Conservation (phyloP, 257 asterid species). For the Ilex asprella region DNA sequence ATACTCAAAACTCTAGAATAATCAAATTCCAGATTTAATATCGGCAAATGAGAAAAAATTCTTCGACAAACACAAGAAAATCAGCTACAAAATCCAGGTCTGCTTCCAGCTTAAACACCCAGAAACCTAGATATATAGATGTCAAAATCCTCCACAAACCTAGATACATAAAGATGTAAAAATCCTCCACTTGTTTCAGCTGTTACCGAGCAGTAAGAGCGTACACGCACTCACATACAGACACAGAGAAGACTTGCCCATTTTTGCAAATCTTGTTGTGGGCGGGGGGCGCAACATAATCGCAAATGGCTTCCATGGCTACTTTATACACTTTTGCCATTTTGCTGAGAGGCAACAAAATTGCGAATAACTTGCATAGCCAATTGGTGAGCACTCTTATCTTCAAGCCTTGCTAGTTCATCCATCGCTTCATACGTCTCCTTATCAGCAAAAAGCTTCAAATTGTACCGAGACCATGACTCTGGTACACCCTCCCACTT, state of each 20-base stretch:
- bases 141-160: background rate
- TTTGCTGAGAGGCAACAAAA: constrained; percentile 62
- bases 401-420: constrained; percentile 46
- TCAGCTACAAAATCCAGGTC: constrained; percentile 1
- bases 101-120: constrained; percentile 8
- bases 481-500: constrained; percentile 77
- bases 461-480: constrained; percentile 48
- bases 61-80: constrained; percentile 2
- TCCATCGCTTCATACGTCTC: constrained; percentile 61
- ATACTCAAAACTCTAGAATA: no score
- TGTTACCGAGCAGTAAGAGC: constrained; percentile 32
- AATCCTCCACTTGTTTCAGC: constrained; percentile 18
- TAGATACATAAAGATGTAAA: constrained; percentile 11
- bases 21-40: no score
- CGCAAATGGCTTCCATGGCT: background rate
- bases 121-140: constrained; percentile 10
- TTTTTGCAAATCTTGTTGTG: no score
- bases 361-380: constrained; percentile 81
- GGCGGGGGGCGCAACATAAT: no score
- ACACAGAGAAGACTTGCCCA: no score
- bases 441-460: constrained; percentile 73
- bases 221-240: constrained; percentile 1
- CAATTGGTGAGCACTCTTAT: constrained; percentile 72
- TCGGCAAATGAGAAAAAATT: no score
- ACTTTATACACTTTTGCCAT: constrained; percentile 40